Evolutionary conservation across 768 basidiomycete species (phyloP), one percentile per base, ranked within the genome.

Genomic region (Serendipita indica): DNA sequence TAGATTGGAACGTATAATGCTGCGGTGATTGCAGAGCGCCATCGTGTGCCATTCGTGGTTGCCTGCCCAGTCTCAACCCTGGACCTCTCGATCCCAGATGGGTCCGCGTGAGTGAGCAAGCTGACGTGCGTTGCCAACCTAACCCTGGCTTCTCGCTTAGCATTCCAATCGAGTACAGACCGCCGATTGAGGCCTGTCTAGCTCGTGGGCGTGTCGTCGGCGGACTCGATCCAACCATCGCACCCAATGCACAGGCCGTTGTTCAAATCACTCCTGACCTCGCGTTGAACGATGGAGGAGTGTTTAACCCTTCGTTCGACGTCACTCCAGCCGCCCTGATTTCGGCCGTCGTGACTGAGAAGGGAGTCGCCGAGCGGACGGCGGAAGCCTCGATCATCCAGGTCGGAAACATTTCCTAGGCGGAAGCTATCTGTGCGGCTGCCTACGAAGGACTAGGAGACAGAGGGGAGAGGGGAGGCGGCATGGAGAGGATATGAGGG

Each of bases 281-380:
- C 13, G 67, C 84, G 28, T 22, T 39, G 16, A 59, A 58, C 3
- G 74, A 79, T 43, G 69, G 70, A 4, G 79, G 77, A 30, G 73
- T 89, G 37, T 94, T 92, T 69, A 98, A 96, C 69, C 92, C 94
- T 1, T 89, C 88, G 62, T 98, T 97, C 70, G 94, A 98, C 67
- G 91, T 98, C 14, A 97, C 94, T 0, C 92, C 93, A 0, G 89
- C 92, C 2, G 84, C 87, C 60, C 73, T 97, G 39, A 96, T 98
- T 62, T 87, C 83, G n/a, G 89, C 87, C 30, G 86, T 98, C 56
- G 91, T 93, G 12, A 97, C 92, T 2, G 94, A 98, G 73, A 90
- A 86, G 64, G 92, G 94, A 4, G 90, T 96, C 0, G 49, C 49
- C n/a, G 49, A 54, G 25, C 3, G 32, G 25, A n/a, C 49, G 20